Conservation (phyloP, 2,329 filamentous ascomycete species). For the Helicocarpus griseus region DNA sequence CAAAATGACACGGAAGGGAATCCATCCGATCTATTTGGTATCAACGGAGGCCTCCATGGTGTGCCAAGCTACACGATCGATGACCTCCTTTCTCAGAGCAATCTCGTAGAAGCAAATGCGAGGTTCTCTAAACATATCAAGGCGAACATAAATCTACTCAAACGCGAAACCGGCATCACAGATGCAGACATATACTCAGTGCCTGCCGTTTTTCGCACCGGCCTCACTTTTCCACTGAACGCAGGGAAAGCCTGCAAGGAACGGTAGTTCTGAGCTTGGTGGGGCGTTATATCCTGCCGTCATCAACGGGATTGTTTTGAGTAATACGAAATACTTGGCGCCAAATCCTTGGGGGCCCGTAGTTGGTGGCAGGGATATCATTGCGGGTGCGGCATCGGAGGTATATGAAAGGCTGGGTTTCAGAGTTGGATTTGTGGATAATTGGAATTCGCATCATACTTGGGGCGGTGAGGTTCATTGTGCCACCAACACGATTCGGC, state of each 20-base stretch:
- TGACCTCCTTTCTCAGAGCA: conserved; percentile 3
- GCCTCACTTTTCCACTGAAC: background rate
- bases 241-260: background rate
- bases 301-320: conserved; percentile 12
- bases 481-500: conserved; percentile 14
- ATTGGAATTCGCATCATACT: conserved; percentile 16
- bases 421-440: conserved; percentile 13
- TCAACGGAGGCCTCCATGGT: conserved; percentile 7
- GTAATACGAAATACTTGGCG: conserved; percentile 9
- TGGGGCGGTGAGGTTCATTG: conserved; percentile 17
- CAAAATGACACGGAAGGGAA: conserved; percentile 4
- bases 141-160: conserved; percentile 5
- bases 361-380: conserved; percentile 14
- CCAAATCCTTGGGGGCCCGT: conserved; percentile 16
- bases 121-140: conserved; percentile 5
- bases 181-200: conserved; percentile 8
- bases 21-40: background rate
- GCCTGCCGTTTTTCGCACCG: conserved; percentile 6
- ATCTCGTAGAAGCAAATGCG: conserved; percentile 3
- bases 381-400: conserved; percentile 6
- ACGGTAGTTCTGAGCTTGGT: conserved; percentile 2
- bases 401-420: conserved; percentile 11
- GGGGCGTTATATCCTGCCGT: conserved; percentile 7
- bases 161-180: conserved; percentile 7
- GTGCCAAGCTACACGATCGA: conserved; percentile 9